Evolutionary conservation across 2,329 filamentous ascomycete genomes (phyloP), one percentile per base, ranked within the genome.

Genomic region (Thielaviopsis musarum): DNA sequence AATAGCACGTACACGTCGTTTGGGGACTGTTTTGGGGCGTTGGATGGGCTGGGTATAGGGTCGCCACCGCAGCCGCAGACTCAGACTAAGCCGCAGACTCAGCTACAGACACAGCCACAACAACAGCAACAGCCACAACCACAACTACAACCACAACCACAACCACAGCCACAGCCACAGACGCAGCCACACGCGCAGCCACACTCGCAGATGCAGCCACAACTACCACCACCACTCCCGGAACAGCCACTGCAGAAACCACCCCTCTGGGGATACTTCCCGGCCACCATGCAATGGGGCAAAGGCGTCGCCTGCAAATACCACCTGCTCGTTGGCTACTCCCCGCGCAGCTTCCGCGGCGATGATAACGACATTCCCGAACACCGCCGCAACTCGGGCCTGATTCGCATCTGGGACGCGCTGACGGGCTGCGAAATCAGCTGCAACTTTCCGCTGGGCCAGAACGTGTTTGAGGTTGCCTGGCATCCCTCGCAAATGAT

Each of bases 211-310:
- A 5, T 17, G 45, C 19, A 5, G 17, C 19, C 45, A 21, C 45
- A 49, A n/a, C n/a, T n/a, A 49, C 45, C 19, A 28, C 26, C 26
- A 28, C 26, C 3, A 34, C 30, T 55, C 13, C 53, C 45, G 13
- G 53, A 21, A 12, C 28, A 45, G 12, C n/a, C 48, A 34, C 19
- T 4, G 2, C 49, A 51, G 26, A 38, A 34, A 19, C 17, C 52
- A 19, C 17, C 52, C 9, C 77, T 75, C 58, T 85, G 82, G 82
- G 77, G 78, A 0, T 84, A 84, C 64, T 81, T 74, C 61, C 82
- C 82, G 0, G 78, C 82, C 0, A 82, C 81, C 0, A 77, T 84
- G 66, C 79, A 80, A 65, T 85, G 82, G 81, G 82, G 81, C 0
- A 66, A 72, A 24, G 70, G 73, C 1, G 62, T 67, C 0, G 67